Percentiles rank a stretch among this genome's conserved stretches.
phyloP scores from a whole-genome alignment of 2,329 filamentous ascomycete species.

The Ophiostoma piceae region DNA sequence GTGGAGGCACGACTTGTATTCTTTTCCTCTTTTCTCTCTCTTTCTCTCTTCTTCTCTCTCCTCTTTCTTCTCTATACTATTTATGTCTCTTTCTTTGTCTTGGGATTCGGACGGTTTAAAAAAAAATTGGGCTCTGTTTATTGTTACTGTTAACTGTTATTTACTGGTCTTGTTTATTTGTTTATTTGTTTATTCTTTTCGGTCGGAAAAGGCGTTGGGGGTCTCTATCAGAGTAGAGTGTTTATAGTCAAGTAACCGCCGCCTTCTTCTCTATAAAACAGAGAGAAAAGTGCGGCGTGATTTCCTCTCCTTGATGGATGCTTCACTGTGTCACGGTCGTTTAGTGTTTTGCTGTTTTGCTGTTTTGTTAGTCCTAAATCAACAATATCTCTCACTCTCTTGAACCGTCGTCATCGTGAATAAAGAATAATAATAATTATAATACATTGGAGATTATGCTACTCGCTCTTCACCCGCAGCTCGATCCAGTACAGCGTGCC shows the following conservation, averaged over 20 bases:
- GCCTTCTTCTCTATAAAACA: background rate
- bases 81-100: background rate
- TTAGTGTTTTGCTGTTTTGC: background rate
- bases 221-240: background rate
- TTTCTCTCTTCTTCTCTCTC: background rate
- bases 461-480: slow-evolving; percentile 40
- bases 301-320: background rate
- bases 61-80: background rate
- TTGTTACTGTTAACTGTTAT: slow-evolving; percentile 2
- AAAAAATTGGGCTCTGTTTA: slow-evolving; percentile 8
- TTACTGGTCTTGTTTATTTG: background rate
- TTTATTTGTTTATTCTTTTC: background rate
- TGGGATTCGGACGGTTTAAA: slow-evolving; percentile 5
- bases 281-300: background rate
- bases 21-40: background rate
- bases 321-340: background rate
- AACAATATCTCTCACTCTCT: background rate
- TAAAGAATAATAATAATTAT: background rate
- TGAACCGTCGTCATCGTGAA: background rate
- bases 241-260: slow-evolving; percentile 9
- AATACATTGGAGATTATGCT: background rate
- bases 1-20: slow-evolving; percentile 9
- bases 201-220: background rate
- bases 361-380: background rate
- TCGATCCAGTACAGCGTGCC: slow-evolving; percentile 58